Evolutionary conservation across 78 protist genomes (phyloP), one percentile per base, ranked within the genome.

Genomic region (Dictyostelium brefeldianum): DNA sequence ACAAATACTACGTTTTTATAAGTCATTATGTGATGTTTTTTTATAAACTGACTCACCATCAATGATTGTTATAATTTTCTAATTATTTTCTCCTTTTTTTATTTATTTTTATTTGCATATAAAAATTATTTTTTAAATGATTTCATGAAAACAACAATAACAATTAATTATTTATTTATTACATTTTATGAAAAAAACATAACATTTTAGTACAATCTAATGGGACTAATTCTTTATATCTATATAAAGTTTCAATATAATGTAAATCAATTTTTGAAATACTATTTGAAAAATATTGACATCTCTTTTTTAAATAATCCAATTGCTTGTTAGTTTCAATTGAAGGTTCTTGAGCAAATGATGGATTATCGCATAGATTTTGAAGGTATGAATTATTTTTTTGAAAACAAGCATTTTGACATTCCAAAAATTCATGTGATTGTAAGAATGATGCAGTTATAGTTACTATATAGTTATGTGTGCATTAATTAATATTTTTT

Each of bases 211-310:
- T 65, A 65, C 73, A 65, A 65, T 65, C 73, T 10, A 65, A 11
- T 27, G 46, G 43, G 2, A 65, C 36, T 25, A 65, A 31, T 65
- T 65, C 73, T 65, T 65, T 65, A 25, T 65, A 65, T 27, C 5
- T 65, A 29, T 65, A 65, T 29, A 65, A 29, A 0, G 36, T 65
- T 65, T 65, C 73, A 29, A 65, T 65, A 65, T 65, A 65, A 4
- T 65, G 43, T 41, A 65, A 65, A 65, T 65, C 73, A 10, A 65
- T 65, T 25, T 31, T 27, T 11, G 47, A 22, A 31, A 65, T 12
- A 25, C 46, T 25, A 65, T 65, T 65, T 65, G 73, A 65, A 65
- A 65, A 65, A 29, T 65, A 65, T 65, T 65, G 73, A 29, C 73
- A 65, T 65, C 46, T 65, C 29, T 65, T 65, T 15, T 14, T 65